Conservation (phyloP, 1,284 basidiomycete genomes). For the Trichosporon faecale region DNA sequence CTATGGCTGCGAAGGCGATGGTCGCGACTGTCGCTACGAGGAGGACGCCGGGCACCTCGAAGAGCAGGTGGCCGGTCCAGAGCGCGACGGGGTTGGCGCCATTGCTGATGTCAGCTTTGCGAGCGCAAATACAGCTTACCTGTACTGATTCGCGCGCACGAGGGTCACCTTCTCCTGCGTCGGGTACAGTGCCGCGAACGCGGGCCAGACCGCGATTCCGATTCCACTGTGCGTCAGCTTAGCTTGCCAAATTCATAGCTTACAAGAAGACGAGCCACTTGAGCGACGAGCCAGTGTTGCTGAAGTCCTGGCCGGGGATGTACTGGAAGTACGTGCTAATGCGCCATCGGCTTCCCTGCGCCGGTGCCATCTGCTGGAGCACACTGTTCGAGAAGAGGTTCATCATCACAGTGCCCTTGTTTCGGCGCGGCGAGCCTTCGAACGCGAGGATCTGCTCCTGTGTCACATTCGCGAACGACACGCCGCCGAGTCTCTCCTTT, state of each 20-base stretch:
- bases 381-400: slow-evolving; percentile 68
- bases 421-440: background rate
- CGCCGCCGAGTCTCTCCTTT: background rate
- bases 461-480: background rate
- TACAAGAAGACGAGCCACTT: slow-evolving; percentile 42
- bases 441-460: slow-evolving; percentile 1
- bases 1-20: slow-evolving; percentile 61
- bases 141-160: slow-evolving; percentile 64
- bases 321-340: slow-evolving; percentile 62
- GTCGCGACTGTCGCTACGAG: slow-evolving; percentile 62
- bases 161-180: slow-evolving; percentile 61
- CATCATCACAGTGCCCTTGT: slow-evolving; percentile 60
- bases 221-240: slow-evolving; percentile 29
- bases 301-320: slow-evolving; percentile 31
- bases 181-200: slow-evolving; percentile 74
- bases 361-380: slow-evolving; percentile 58
- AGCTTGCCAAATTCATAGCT: background rate
- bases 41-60: slow-evolving; percentile 64
- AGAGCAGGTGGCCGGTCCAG: slow-evolving; percentile 74
- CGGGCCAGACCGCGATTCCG: slow-evolving; percentile 64
- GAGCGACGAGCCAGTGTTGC: slow-evolving; percentile 32
- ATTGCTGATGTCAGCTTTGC: slow-evolving; percentile 50
- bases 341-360: slow-evolving; percentile 56
- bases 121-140: slow-evolving; percentile 56
- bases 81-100: slow-evolving; percentile 68